phyloP scores from a whole-genome alignment of 805 yeast species.

The Lipomyces yamanashiensis region DNA sequence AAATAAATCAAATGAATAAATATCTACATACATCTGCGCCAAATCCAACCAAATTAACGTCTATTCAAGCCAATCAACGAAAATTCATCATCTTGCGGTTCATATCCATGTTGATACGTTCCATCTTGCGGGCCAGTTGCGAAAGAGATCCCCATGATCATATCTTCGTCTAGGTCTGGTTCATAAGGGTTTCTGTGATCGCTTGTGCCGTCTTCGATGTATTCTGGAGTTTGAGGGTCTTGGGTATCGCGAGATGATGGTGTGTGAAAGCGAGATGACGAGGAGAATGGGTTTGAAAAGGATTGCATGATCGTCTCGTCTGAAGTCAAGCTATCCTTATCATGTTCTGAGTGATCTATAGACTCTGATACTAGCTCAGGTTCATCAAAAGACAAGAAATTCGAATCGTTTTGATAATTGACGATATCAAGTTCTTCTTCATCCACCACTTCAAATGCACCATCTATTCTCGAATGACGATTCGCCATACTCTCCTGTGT shows the following conservation, averaged over 20 bases:
- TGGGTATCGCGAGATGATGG: not conserved
- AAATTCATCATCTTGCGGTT: not conserved
- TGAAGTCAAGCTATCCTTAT: not conserved
- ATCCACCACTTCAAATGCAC: conserved; percentile 27
- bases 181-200: conserved; percentile 4
- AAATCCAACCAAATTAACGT: not conserved
- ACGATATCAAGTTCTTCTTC: conserved; percentile 26
- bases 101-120: not conserved
- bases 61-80: not conserved
- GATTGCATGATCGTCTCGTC: not conserved
- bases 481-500: not conserved
- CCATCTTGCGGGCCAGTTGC: not conserved
- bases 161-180: conserved; percentile 1
- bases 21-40: not conserved
- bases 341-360: not conserved
- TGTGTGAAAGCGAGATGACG: not conserved
- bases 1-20: no score
- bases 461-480: conserved; percentile 9
- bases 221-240: not conserved
- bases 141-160: conserved; percentile 3
- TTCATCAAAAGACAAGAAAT: conserved; percentile 6
- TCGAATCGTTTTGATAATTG: conserved; percentile 20
- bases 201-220: not conserved
- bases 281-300: not conserved
- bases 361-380: not conserved